phyloP scores from a whole-genome alignment of 2,329 filamentous ascomycete species.

The Dendrostoma leiphaemia region DNA sequence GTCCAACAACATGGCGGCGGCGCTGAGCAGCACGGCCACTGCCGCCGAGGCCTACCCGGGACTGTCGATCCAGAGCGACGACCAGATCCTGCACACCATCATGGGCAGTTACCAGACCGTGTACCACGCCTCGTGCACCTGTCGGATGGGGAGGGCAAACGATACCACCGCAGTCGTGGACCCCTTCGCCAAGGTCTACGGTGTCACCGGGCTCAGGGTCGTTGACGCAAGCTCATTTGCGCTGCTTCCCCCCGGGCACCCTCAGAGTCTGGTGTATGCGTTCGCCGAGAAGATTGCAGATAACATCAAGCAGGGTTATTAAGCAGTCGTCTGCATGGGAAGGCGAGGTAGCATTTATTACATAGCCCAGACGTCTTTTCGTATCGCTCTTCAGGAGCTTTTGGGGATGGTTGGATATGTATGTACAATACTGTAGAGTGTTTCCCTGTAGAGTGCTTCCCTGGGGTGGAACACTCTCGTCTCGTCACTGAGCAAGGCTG shows the following conservation, averaged over 20 bases:
- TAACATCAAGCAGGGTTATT: no score
- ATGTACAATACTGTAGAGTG: no score
- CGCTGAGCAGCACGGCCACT: neutral
- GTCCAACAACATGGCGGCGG: conserved; percentile 17
- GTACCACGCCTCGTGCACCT: conserved; percentile 33
- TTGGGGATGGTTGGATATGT: no score
- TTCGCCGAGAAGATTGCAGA: conserved; percentile 5
- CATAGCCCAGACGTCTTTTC: no score
- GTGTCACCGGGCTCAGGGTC: conserved; percentile 8
- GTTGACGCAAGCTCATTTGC: conserved; percentile 1
- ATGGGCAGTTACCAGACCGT: conserved; percentile 26
- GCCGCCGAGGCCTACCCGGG: conserved; percentile 36
- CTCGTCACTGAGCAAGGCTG: no score
- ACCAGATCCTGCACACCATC: conserved; percentile 30
- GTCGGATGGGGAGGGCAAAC: conserved; percentile 31
- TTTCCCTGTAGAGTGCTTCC: no score
- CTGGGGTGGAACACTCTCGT: no score
- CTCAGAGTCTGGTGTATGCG: no score
- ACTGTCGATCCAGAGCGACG: conserved; percentile 30
- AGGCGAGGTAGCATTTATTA: no score
- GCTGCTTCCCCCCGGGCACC: conserved; percentile 5
- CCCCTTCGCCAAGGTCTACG: neutral
- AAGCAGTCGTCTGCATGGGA: no score
- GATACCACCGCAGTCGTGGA: conserved; percentile 2
- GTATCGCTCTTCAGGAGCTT: no score